Evolutionary conservation across 371 early-diverging fungal genomes (phyloP), one percentile per base, ranked within the genome.

Genomic region (Scutellospora calospora): DNA sequence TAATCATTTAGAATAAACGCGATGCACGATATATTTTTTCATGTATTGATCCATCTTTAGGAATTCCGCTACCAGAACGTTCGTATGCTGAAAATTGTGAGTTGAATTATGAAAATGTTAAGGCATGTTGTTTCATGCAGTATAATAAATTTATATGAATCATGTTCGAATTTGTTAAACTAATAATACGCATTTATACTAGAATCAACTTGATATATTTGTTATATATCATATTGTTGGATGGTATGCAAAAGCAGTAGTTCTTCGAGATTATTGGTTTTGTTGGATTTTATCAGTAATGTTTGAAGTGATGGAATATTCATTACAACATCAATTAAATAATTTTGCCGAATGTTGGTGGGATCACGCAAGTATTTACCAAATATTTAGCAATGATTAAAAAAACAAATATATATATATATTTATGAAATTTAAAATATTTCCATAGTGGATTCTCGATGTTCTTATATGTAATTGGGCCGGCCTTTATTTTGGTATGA

Each of bases 331-430:
- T 86, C 98, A 98, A 84, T 89, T 98, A 83, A 95, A 97, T 77
- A 98, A 98, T 86, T 98, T 98, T 89, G 95, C 96, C 51, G 99
- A 98, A 88, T 98, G 99, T 86, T 98, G 98, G 98, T 98, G 98
- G 98, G 98, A 98, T 89, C 98, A 98, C 86, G 96, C 94, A 91
- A 83, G 94, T 83, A 25, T 27, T 18, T 63, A 27, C 25, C 12
- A 60, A 60, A 5, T 3, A 22, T 51, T 51, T 18, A 9, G 51
- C 9, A 51, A 51, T n/a, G n/a, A n/a, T n/a, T 22, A 22, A n/a
- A 57, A 25, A 57, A 1, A 55, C 18, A 22, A 18, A n/a, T 55
- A 8, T 54, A 54, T 38, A 6, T 4, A n/a, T n/a, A n/a, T n/a
- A n/a, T n/a, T n/a, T n/a, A n/a, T n/a, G n/a, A n/a, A n/a, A 54